Conservation (phyloP, 2,329 filamentous ascomycete genomes). For the Sporothrix schenckii region DNA sequence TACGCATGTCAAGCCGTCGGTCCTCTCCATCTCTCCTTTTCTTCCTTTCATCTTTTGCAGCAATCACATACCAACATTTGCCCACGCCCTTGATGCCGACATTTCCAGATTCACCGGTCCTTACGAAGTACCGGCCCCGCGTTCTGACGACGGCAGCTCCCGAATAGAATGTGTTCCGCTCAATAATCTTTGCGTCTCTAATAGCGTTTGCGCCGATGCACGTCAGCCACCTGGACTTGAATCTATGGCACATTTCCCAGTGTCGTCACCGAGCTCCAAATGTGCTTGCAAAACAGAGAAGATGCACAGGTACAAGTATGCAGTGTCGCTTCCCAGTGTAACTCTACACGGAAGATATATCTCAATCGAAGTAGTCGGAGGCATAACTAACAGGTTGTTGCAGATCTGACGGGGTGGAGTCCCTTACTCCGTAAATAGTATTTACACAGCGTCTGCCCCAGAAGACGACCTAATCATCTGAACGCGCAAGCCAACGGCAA, state of each 20-base stretch:
- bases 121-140: not conserved
- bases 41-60: not conserved
- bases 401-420: not conserved
- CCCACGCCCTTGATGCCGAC: not conserved
- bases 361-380: not conserved
- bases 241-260: not conserved
- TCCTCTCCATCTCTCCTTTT: not conserved
- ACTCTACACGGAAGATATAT: not conserved
- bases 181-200: not conserved
- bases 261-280: constrained; percentile 3
- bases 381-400: constrained; percentile 7
- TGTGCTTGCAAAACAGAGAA: not conserved
- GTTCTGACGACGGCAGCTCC: not conserved
- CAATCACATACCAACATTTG: not conserved
- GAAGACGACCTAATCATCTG: constrained; percentile 2
- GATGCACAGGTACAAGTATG: not conserved
- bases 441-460: not conserved
- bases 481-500: not conserved
- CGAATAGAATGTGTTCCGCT: not conserved
- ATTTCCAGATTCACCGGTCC: not conserved
- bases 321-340: not conserved
- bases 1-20: not conserved
- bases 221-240: not conserved
- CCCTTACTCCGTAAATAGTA: not conserved
- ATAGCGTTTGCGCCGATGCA: not conserved